Percentiles rank a stretch among this genome's conserved stretches.
Conservation (phyloP, 371 early-diverging fungal genomes). For the Saksenaea oblongispora region DNA sequence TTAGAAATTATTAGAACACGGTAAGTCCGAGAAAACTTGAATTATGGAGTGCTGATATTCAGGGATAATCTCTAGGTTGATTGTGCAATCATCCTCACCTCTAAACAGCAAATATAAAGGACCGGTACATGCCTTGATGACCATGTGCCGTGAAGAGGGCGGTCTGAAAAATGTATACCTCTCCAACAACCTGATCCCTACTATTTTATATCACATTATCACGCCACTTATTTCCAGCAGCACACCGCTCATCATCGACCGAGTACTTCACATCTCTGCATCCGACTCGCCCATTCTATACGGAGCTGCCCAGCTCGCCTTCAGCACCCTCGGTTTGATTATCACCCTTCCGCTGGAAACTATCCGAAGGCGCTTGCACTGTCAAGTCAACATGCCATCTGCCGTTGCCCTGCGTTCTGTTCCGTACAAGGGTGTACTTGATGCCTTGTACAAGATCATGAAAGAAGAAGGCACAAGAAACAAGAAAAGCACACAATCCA, state of each 20-base stretch:
- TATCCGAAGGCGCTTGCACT: conserved; percentile 79
- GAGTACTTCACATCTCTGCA: conserved; percentile 63
- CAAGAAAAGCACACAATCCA: conserved; percentile 11
- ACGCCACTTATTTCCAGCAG: conserved; percentile 72
- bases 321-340: conserved; percentile 66
- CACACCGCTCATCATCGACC: conserved; percentile 70
- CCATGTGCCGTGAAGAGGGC: conserved; percentile 81
- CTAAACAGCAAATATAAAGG: conserved; percentile 75
- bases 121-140: conserved; percentile 64
- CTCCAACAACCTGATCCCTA: conserved; percentile 69
- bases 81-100: conserved; percentile 74
- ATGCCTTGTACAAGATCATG: conserved; percentile 79
- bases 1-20: conserved; percentile 75
- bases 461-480: conserved; percentile 81
- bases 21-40: conserved; percentile 19
- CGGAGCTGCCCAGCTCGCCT: conserved; percentile 62
- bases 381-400: conserved; percentile 53
- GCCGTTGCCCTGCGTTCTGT: conserved; percentile 72
- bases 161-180: conserved; percentile 71
- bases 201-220: conserved; percentile 74
- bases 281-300: conserved; percentile 67
- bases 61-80: conserved; percentile 39
- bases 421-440: conserved; percentile 86
- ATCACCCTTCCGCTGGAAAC: conserved; percentile 89
- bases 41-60: not conserved